These are phyloP conservation scores for Bipolaris oryzae DNA, from an alignment of 2,329 filamentous ascomycete species.

Conservation along the genomic window DNA sequence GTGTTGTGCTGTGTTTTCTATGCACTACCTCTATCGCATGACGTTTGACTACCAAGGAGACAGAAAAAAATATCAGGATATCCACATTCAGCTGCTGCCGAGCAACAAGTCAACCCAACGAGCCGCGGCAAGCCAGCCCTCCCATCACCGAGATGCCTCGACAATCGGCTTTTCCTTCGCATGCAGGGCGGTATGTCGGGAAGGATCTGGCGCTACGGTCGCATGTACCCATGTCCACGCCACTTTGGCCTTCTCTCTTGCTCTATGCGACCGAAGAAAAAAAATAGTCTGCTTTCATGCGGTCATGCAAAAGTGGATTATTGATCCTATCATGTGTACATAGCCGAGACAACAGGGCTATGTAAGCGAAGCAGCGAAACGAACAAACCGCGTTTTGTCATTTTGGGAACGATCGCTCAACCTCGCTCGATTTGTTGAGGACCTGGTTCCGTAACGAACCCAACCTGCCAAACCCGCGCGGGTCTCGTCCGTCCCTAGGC, in stretches of 20 bases:
- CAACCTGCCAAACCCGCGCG: too few species aligned
- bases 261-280: not conserved
- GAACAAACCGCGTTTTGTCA: too few species aligned
- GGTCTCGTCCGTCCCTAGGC: too few species aligned
- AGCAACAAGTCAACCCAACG: conserved; percentile 2
- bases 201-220: conserved; percentile 8
- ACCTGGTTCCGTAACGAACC: too few species aligned
- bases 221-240: conserved; percentile 9
- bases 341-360: conserved; percentile 2
- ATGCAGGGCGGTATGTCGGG: conserved; percentile 7
- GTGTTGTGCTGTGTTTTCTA: too few species aligned
- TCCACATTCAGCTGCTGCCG: conserved; percentile 17
- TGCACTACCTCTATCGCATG: not conserved
- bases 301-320: conserved; percentile 16
- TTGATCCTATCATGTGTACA: conserved; percentile 2
- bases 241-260: conserved; percentile 6
- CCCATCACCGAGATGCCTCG: conserved; percentile 8
- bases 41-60: conserved; percentile 4
- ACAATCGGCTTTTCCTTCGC: conserved; percentile 14
- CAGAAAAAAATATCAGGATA: not conserved
- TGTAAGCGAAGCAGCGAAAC: conserved; percentile 9
- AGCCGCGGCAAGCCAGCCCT: conserved; percentile 17
- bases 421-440: too few species aligned
- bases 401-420: too few species aligned
- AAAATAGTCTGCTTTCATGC: conserved; percentile 20